Evolutionary conservation across 2,329 filamentous ascomycete species (phyloP).

Genomic region (Cladobotryum protrusum): DNA sequence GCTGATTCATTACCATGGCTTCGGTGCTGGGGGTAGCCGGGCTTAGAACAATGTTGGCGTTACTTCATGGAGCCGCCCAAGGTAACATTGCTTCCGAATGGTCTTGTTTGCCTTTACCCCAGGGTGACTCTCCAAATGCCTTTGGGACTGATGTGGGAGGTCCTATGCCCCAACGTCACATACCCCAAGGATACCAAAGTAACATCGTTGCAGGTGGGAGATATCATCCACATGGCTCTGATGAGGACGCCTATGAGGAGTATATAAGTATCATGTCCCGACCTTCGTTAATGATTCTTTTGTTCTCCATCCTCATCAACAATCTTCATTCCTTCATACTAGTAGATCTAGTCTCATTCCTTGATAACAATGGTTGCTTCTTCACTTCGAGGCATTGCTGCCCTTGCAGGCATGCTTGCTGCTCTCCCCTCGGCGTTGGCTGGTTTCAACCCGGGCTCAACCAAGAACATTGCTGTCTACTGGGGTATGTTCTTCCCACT

Average conservation of each 20-base stretch:
- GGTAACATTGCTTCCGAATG: conserved; percentile 5
- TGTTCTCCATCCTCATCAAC: not conserved
- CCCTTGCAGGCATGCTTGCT: conserved; percentile 17
- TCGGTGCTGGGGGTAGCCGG: not conserved
- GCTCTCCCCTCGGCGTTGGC: conserved; percentile 28
- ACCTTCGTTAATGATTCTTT: conserved; percentile 2
- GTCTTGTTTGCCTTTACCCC: not conserved
- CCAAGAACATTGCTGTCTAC: conserved; percentile 56
- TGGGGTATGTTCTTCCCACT: conserved; percentile 45
- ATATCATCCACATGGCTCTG: not conserved
- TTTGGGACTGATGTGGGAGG: not conserved
- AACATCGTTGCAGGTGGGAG: conserved; percentile 3
- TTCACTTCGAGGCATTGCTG: conserved; percentile 10
- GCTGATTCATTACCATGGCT: not conserved
- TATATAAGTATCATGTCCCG: conserved; percentile 7
- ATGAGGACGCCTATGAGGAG: not conserved
- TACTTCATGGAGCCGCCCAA: not conserved
- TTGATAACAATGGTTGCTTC: conserved; percentile 7
- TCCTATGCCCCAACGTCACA: conserved; percentile 3
- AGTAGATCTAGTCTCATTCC: not conserved
- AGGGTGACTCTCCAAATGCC: not conserved
- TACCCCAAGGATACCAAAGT: conserved; percentile 5
- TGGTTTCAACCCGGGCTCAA: conserved; percentile 39
- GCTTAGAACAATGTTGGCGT: not conserved
- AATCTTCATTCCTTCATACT: not conserved